Evolutionary conservation across 139 green algal species (phyloP).

Genomic region (Klebsormidium nitens): DNA sequence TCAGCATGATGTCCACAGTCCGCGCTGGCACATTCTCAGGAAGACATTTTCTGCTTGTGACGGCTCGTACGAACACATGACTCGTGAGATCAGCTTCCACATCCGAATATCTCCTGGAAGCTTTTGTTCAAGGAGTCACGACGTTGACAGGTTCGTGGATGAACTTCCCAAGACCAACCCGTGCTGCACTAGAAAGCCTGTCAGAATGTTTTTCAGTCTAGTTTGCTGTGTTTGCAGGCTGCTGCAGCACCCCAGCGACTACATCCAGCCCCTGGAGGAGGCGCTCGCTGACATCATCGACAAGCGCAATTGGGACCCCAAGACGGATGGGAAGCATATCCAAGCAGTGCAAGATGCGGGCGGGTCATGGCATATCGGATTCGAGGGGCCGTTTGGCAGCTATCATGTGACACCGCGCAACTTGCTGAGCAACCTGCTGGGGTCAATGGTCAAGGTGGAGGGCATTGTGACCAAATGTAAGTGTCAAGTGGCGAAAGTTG

Average conservation of each 20-base stretch:
- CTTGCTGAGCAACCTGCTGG: conserved; percentile 68
- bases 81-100: background rate
- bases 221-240: conserved; percentile 38
- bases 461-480: conserved; percentile 91
- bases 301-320: conserved; percentile 41
- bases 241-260: conserved; percentile 64
- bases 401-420: conserved; percentile 75
- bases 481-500: no score
- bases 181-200: conserved; percentile 5
- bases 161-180: background rate
- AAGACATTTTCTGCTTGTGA: no score
- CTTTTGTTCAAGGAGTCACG: background rate
- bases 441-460: conserved; percentile 80
- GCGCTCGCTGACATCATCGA: conserved; percentile 72
- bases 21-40: no score
- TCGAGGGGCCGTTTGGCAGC: conserved; percentile 87
- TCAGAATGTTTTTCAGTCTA: background rate
- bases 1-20: no score
- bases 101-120: background rate
- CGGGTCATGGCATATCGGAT: conserved; percentile 55
- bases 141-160: conserved; percentile 19
- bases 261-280: conserved; percentile 79
- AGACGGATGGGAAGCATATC: conserved; percentile 27
- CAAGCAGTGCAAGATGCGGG: conserved; percentile 29
- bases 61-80: no score